Evolutionary conservation across 441 rosid genomes (phyloP), one percentile per base, ranked within the genome.

Genomic region (Corymbia citriodora): DNA sequence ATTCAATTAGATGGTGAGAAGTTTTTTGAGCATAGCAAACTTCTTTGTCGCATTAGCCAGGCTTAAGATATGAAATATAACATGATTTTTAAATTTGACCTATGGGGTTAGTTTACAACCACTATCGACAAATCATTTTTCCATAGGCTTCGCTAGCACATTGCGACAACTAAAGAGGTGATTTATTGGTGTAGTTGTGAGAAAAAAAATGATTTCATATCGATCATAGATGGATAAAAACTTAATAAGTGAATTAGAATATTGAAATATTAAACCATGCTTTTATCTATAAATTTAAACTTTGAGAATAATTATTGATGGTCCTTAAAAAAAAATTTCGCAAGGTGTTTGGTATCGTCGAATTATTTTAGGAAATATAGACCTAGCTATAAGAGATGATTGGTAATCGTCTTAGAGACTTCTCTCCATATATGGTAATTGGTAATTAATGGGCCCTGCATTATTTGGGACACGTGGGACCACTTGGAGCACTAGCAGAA

Each of bases 291-390:
- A 10, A 19, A 19, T 36, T 19, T 6, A 19, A 36, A 19, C 0
- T 19, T 36, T 36, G 36, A 19, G 0, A 72, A 36, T 3, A 6
- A 5, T 36, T 23, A 1, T 2, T 10, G 6, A 4, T 19, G 27
- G 5, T 72, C 82, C 1, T 49, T 0, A 19, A 72, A 36, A 72
- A 21, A 45, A 36, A 36, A 59, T 18, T 72, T 40, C 52, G 23
- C 1, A 13, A 79, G 15, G 15, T 23, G 6, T 3, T 40, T 31
- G 74, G 19, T 16, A 65, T 9, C 0, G 27, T 40, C 12, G 49
- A 40, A 40, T 74, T 74, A 13, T 74, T 40, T 40, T 40, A 40
- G 14, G 52, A 79, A 9, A 40, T 40, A 25, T 13, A 79, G 29
- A 13, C 45, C 16, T 79, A 40, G 82, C 49, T 19, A 40, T 45